phyloP scores from a whole-genome alignment of 768 basidiomycete genomes.

The Psilocybe cyanescens region DNA sequence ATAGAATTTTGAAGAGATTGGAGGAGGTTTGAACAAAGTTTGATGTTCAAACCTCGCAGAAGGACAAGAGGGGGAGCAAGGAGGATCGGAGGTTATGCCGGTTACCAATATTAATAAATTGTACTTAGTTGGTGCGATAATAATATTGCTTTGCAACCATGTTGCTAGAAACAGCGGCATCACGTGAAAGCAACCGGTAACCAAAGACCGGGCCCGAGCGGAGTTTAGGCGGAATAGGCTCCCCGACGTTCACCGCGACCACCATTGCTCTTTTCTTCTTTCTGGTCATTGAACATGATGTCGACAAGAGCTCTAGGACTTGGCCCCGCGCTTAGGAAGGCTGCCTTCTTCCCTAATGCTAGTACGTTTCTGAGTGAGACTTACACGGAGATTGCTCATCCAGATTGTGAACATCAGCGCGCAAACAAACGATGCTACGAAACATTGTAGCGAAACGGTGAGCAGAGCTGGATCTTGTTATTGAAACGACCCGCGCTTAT shows the following conservation, averaged over 20 bases:
- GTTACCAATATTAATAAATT: too few relatives aligned
- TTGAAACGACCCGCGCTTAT: background rate
- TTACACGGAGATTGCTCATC: conserved; percentile 25
- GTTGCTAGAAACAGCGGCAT: background rate
- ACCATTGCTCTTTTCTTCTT: conserved; percentile 5
- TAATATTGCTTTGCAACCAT: too few relatives aligned
- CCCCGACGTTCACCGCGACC: conserved; percentile 25
- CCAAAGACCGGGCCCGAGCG: conserved; percentile 20
- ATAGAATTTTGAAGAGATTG: too few relatives aligned
- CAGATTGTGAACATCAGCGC: conserved; percentile 31
- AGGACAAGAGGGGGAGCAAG: too few relatives aligned
- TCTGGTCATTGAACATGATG: conserved; percentile 34
- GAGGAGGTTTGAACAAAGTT: too few relatives aligned
- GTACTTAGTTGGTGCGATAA: too few relatives aligned
- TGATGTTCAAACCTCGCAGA: too few relatives aligned
- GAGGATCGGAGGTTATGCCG: too few relatives aligned
- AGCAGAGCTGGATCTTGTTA: conserved; percentile 9
- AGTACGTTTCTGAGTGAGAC: conserved; percentile 32
- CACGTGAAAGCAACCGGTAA: conserved; percentile 20
- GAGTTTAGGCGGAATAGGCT: conserved; percentile 25
- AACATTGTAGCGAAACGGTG: conserved; percentile 48
- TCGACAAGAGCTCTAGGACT: conserved; percentile 61
- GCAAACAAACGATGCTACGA: conserved; percentile 44
- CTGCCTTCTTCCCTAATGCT: conserved; percentile 43
- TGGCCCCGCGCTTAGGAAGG: conserved; percentile 56